Conservation (phyloP, 345 rosid species). For the Pistacia atlantica region DNA sequence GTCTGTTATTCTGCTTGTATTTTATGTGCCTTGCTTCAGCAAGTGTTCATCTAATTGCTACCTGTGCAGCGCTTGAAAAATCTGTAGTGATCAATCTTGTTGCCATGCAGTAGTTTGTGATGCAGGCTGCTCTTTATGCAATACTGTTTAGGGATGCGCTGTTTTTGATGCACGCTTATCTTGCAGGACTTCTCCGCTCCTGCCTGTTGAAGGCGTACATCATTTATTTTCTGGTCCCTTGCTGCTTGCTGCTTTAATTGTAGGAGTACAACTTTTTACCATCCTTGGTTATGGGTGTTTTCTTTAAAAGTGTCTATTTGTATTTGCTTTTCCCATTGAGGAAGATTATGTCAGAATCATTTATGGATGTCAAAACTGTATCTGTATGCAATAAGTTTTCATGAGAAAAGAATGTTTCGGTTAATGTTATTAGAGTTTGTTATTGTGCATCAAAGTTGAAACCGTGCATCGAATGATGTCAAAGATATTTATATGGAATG, state of each 20-base stretch:
- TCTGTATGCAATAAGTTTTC: background rate
- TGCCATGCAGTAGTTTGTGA: background rate
- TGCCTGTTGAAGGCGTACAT: background rate
- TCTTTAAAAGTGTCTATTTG: background rate
- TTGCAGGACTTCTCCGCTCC: background rate
- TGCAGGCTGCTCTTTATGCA: background rate
- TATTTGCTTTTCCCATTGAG: constrained; percentile 1
- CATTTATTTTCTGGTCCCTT: background rate
- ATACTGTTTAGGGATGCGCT: background rate
- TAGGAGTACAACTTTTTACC: constrained; percentile 6
- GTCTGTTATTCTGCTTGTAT: background rate
- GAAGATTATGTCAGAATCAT: background rate
- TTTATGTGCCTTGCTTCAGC: background rate
- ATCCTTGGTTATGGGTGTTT: background rate
- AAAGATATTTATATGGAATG: background rate
- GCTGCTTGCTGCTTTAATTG: background rate
- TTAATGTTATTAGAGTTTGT: background rate
- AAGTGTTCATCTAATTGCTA: background rate
- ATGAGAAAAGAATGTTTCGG: background rate
- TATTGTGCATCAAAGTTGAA: background rate
- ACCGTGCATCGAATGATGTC: background rate
- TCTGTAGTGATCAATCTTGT: constrained; percentile 8
- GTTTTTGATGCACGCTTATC: background rate
- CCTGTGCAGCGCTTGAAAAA: constrained; percentile 1
- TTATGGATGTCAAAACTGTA: constrained; percentile 4